Evolutionary conservation across 164 flowering plant species (phyloP).

Genomic region (Houttuynia cordata): DNA sequence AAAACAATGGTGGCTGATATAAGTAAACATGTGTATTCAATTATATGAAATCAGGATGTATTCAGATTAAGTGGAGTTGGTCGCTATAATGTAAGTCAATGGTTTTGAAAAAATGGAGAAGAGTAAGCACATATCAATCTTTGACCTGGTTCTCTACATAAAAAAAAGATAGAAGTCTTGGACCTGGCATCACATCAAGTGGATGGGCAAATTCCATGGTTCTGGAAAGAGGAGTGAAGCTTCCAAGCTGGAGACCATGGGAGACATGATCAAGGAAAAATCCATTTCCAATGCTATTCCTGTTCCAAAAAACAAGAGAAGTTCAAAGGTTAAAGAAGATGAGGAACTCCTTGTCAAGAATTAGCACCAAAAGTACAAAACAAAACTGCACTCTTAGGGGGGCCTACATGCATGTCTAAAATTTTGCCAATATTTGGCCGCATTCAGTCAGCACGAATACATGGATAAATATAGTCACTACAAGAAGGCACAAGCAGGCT

Average conservation of each 20-base stretch:
- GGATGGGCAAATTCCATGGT: conserved; percentile 8
- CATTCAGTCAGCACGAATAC: too few species aligned
- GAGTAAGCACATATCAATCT: too few species aligned
- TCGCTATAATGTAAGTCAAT: too few species aligned
- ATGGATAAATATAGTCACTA: too few species aligned
- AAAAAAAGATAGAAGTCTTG: background rate
- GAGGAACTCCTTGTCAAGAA: background rate
- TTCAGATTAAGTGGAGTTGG: too few species aligned
- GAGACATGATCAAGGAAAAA: conserved; percentile 12
- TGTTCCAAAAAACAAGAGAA: background rate
- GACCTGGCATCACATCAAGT: conserved; percentile 11
- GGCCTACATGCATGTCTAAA: too few species aligned
- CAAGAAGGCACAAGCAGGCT: too few species aligned
- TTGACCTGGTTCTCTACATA: background rate
- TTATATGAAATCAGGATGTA: too few species aligned
- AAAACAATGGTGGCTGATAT: too few species aligned
- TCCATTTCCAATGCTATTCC: conserved; percentile 5
- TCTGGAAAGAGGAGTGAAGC: conserved; percentile 11
- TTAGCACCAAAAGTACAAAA: background rate
- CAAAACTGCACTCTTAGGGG: background rate
- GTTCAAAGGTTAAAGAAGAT: background rate
- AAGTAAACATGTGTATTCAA: too few species aligned
- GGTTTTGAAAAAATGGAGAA: too few species aligned
- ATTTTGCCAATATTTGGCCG: too few species aligned
- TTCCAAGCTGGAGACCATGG: conserved; percentile 13